Evolutionary conservation across 257 asterid genomes (phyloP), one percentile per base, ranked within the genome.

Genomic region (Fraxinus cuspidata): DNA sequence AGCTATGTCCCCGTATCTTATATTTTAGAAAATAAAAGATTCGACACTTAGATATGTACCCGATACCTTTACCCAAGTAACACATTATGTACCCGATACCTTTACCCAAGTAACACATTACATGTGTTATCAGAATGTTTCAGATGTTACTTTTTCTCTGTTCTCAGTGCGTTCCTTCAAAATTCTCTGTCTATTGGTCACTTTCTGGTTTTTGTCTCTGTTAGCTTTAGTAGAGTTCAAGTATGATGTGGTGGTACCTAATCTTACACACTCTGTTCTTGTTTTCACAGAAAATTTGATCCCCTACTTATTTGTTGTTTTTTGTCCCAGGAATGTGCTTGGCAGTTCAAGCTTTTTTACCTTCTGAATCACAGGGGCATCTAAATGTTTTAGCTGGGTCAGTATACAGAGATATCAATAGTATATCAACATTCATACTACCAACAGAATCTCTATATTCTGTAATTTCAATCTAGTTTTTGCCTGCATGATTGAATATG

Each of bases 261-360:
- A 19, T 19, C 65, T n/a, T 56, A 7, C 27, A n/a, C 28, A 56
- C n/a, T 56, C 12, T 7, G 7, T 19, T 56, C 65, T 56, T n/a
- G 21, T 56, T n/a, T 56, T 56, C 65, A 19, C 7, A 16, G 21
- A 56, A 56, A n/a, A 56, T 1, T n/a, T n/a, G 27, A 7, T 56
- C 27, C 65, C 65, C 13, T 56, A 56, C 9, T 56, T 56, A 56
- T 56, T 56, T 56, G 11, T 56, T 56, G 16, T 23, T 63, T 63
- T 23, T 15, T 3, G 27, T 21, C 13, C 12, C 85, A 84, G 88
- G 98, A 72, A 85, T 92, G 95, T 94, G 99, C 86, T 87, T 94
- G 97, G 91, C 96, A 0, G 93, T 92, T 74, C 87, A 77, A 79
- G 93, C 89, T 11, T 89, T 93, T 83, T 70, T 83, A 74, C 90